Conservation (phyloP, 352 stramenopile species). For the Thraustochytrium sp. region DNA sequence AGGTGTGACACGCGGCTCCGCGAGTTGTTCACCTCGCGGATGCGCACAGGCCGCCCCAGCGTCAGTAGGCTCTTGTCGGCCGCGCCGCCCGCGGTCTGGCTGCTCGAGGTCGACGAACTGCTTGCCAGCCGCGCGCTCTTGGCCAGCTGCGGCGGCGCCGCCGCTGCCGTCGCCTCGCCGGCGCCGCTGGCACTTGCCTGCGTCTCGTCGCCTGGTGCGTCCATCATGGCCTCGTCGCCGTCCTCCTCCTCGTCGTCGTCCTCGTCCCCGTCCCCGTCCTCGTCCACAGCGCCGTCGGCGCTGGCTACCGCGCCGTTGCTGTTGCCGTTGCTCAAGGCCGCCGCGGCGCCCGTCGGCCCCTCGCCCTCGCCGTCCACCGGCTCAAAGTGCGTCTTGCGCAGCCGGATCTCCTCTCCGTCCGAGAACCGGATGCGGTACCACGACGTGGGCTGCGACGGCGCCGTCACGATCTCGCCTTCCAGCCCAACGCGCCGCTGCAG, state of each 20-base stretch:
- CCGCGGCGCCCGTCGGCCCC: no score
- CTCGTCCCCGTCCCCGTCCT: background rate
- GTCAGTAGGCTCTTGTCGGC: background rate
- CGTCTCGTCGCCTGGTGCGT: background rate
- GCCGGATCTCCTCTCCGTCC: background rate
- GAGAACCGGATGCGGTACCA: conserved; percentile 3
- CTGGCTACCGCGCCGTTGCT: no score
- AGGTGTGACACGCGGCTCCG: background rate
- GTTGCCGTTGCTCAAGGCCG: no score
- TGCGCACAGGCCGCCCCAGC: background rate
- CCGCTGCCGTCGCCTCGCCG: no score
- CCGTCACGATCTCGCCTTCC: background rate
- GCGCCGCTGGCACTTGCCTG: background rate
- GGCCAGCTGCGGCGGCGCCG: background rate
- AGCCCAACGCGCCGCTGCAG: background rate
- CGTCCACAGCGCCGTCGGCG: no score
- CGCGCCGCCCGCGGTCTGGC: background rate
- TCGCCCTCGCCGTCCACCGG: background rate
- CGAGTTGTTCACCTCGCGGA: conserved; percentile 8
- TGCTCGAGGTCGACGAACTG: background rate
- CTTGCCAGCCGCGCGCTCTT: background rate
- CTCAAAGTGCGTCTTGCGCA: background rate
- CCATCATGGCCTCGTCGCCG: background rate
- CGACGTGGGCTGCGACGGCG: background rate
- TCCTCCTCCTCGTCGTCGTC: background rate